Evolutionary conservation across 2,329 filamentous ascomycete species (phyloP), one percentile per base, ranked within the genome.

Genomic region (Chalaropsis thielavioides): DNA sequence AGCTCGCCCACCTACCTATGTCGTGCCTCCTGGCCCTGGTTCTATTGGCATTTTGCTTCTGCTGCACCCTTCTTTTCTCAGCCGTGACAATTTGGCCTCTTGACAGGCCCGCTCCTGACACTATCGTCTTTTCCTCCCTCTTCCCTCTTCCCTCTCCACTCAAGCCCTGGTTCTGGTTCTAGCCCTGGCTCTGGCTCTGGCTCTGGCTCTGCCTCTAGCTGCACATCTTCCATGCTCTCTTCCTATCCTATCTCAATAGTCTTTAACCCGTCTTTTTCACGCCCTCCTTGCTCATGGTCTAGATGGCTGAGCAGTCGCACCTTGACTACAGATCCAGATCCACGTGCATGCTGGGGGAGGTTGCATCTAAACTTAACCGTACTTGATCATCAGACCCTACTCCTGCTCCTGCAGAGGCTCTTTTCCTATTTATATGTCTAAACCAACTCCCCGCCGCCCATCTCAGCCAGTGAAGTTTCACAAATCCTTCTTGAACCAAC

Each of bases 361-460:
- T 58, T 38, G 54, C 54, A 58, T 58, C 54, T 58, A 58, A 38
- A 38, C 54, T 58, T 58, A 58, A 58, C 54, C 27, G 31, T 19
- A 58, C 54, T 58, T 58, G 54, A 19, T 58, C 54, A 58, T 58
- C 24, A 58, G 54, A 58, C 54, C 54, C 19, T 19, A 58, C 54
- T 51, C 46, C 46, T 51, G 24, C 46, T 51, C 22, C 46, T 51
- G 22, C 46, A 51, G 46, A 51, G 46, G 46, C 40, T 61, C 41
- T 43, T 31, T 61, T 61, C 24, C 41, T 61, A 44, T 61, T 61
- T 43, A 44, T 61, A 31, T 61, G n/a, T 61, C 10, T 61, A 58
- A 58, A 35, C 54, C 54, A 58, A 58, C 54, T 58, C 27, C 54
- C 27, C 54, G 13, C 31, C 31, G 27, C 27, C 24, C 27, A 31